Base-by-base conservation (phyloP, 2,329 filamentous ascomycete species). In the Ophiostoma ulmi region DNA sequence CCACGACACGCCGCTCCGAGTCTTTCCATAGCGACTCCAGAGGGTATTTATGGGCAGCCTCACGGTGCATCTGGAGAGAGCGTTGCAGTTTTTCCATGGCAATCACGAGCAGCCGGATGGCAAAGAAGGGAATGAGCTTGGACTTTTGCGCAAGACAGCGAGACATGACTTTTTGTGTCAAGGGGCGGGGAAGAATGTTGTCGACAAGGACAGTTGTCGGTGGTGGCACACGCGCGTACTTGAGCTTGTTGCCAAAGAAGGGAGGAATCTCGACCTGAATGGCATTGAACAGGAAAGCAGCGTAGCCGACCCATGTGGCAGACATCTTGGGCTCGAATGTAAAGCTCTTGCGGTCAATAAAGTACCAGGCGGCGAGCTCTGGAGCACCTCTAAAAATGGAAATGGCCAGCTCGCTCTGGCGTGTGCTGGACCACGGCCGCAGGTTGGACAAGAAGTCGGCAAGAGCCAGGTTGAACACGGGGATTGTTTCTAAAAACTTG, bases 291-390 rank as follows among this genome's bases (percentile, higher is more conserved):
- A 99, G 81, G 73, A 98, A 92, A 0, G 93, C 89, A 0, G 93
- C 93, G 77, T 96, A 97, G 61, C 94, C 94, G 75, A 98, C 91
- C 95, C 95, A 99, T 0, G 93, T 95, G 64, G 93, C 90, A 3
- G 93, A 95, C 5, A 96, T 84, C 77, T 97, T 98, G 0, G 95
- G 94, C 61, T 98, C 94, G 73, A 97, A 93, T 0, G 90, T 88
- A 76, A 98, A 95, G 70, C 90, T 87, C 72, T 87, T 89, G 77
- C 93, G 94, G 77, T 87, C 89, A 63, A 88, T 84, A 77, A 97
- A 98, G 78, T 96, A 99, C 76, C 93, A 89, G 63, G 93, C 91
- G 1, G 97, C 87, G 3, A 98, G 84, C 79, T 98, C 95, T 0
- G 96, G 94, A 0, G 91, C 92, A 8, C 87, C 87, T 73, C 84